These are phyloP conservation scores for Mrakia frigida DNA, from an alignment of 768 basidiomycete species.

Conservation along the genomic window DNA sequence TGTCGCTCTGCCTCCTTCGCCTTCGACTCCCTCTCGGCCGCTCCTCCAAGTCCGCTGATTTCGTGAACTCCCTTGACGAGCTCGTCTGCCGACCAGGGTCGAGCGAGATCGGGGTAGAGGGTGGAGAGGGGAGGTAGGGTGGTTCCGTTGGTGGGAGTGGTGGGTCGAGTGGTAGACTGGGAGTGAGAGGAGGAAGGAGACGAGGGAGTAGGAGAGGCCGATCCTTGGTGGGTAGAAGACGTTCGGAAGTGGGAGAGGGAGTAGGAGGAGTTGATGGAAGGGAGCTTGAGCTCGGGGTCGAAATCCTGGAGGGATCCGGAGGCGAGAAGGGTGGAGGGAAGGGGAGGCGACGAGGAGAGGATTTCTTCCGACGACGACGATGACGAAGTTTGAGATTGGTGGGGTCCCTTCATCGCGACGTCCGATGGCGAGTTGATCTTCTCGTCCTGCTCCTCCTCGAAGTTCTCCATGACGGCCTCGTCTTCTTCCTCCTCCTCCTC, in stretches of 20 bases:
- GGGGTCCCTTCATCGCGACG: neutral
- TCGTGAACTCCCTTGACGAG: constrained; percentile 14
- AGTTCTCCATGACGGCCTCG: neutral
- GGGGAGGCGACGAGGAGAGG: constrained; percentile 10
- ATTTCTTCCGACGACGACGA: constrained; percentile 9
- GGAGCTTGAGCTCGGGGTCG: constrained; percentile 25
- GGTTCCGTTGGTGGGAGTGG: constrained; percentile 6
- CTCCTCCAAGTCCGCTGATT: neutral
- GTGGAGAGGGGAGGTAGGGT: constrained; percentile 25
- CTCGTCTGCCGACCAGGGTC: constrained; percentile 5
- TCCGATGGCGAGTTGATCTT: constrained; percentile 1
- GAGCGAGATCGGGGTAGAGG: constrained; percentile 23
- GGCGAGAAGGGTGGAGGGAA: constrained; percentile 16
- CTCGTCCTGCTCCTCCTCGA: constrained; percentile 1
- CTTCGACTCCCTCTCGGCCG: neutral
- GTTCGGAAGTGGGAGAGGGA: neutral
- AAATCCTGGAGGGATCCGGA: constrained; percentile 5
- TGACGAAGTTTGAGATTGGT: neutral
- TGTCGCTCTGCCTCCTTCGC: constrained; percentile 15
- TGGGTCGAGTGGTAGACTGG: constrained; percentile 9
- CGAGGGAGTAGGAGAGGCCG: neutral
- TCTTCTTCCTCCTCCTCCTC: constrained; percentile 20
- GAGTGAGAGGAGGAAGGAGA: neutral
- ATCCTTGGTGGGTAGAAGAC: neutral
- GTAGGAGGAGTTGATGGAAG: constrained; percentile 17